Base-by-base conservation (phyloP, 176 grass and related monocot species). In the maize (Zea mays) region DNA sequence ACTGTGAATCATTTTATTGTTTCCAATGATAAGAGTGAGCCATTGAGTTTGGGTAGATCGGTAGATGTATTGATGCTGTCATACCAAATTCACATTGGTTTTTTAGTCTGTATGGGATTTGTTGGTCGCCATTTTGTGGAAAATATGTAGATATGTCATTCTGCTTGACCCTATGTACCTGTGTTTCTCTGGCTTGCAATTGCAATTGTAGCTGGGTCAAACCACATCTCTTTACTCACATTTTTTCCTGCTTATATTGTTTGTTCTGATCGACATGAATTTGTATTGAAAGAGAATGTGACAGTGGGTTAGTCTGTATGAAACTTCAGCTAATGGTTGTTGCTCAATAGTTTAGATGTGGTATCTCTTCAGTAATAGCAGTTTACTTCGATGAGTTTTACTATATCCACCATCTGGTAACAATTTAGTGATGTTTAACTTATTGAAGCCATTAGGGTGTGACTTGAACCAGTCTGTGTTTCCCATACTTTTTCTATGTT, bases 211-310 rank as follows among this genome's bases (percentile, higher is more conserved):
- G 34, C 27, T 47, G 19, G 49, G 38, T 73, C 6, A 6, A 51
- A 62, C 61, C 34, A 43, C 14, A 40, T 45, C 61, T 5, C 27
- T 56, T 38, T 47, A 20, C 55, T 3, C 41, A 67, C n/a, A 9
- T 35, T 20, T 21, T 50, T 73, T 69, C 60, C n/a, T 73, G 41
- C 55, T 54, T 46, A 19, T 74, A 59, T 67, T 27, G 5, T 74
- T 46, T 3, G 0, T 79, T 79, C 5, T 17, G 10, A 43, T 8
- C 35, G 40, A 79, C 65, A 56, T 51, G 35, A 65, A 8, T 69
- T 34, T 54, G 50, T 16, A 59, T 13, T 27, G 8, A 10, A 14
- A 49, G n/a, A 14, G 68, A 27, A 27, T 27, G 27, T 27, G 27
- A 27, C 27, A 57, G 9, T 27, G 15, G 7, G 41, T 7, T 67